Percentiles rank a stretch among this genome's conserved stretches.
Evolutionary conservation across 2,329 filamentous ascomycete species (phyloP).

Genomic region (Ophiostoma sp.): DNA sequence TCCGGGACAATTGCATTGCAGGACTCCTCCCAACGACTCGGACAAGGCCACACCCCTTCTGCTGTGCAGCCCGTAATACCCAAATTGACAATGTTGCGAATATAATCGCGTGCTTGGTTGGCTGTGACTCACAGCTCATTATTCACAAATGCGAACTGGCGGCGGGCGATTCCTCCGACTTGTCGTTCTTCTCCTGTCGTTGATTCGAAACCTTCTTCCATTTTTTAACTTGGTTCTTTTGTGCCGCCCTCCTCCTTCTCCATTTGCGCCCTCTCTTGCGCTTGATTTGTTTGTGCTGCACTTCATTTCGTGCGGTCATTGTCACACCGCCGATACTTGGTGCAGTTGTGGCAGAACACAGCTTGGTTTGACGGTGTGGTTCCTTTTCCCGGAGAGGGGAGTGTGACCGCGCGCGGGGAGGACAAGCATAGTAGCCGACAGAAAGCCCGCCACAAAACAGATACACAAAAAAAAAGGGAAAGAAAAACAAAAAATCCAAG

Average conservation of each 20-base stretch:
- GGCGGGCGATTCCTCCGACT: background rate
- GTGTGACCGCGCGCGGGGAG: background rate
- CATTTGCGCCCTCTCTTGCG: background rate
- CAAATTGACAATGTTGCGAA: slow-evolving; percentile 5
- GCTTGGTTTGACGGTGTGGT: slow-evolving; percentile 19
- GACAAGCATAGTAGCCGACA: background rate
- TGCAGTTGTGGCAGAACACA: background rate
- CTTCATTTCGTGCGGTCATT: background rate
- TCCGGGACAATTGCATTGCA: background rate
- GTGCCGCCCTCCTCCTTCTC: background rate
- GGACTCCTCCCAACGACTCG: background rate
- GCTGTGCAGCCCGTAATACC: background rate
- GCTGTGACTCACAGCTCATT: slow-evolving; percentile 15
- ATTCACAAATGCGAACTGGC: background rate
- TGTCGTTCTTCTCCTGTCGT: background rate
- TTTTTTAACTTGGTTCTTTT: background rate
- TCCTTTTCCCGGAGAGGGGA: background rate
- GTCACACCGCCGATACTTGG: slow-evolving; percentile 19
- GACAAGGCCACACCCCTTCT: background rate
- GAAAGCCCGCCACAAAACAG: background rate
- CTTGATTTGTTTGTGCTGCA: background rate
- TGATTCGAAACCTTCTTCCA: background rate
- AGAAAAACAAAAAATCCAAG: background rate
- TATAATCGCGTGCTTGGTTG: slow-evolving; percentile 18
- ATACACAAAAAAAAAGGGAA: background rate